Evolutionary conservation across 352 stramenopile genomes (phyloP), one percentile per base, ranked within the genome.

Genomic region (Globisporangium rhizosaccharum): DNA sequence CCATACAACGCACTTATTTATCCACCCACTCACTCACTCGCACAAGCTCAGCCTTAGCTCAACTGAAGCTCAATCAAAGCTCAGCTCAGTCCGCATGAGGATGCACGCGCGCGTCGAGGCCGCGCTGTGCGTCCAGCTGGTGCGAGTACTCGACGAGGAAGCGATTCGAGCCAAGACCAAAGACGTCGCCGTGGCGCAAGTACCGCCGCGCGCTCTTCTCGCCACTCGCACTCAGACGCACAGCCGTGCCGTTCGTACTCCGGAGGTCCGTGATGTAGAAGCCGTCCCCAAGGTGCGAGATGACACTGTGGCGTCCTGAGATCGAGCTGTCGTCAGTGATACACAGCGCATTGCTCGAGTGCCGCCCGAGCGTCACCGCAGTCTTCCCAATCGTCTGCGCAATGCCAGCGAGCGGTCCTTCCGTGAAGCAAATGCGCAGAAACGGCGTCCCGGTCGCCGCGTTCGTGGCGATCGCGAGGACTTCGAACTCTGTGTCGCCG

Each of bases 261-360:
- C 79, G 66, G 30, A 94, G 67, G 52, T 94, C 85, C 17, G 82
- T 94, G 52, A 94, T 79, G 70, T 92, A 94, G 62, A 92, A 94
- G 12, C 79, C 85, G 54, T 88, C 85, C 56, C 70, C 78, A 41
- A 88, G 70, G 59, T 84, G 86, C 62, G 75, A 80, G 59, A 94
- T 80, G 44, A 82, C 73, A 51, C 77, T 81, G 59, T 94, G 85
- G 17, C 74, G 67, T 11, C 80, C 79, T 17, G 85, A 94, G 63
- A 92, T 90, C 18, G 82, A 90, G 62, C 78, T 72, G 66, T 94
- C 85, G 57, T 91, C 79, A 8, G 79, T 83, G 65, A 94, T 89
- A 63, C 85, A 91, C 25, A 94, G 67, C 18, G 85, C 82, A 53
- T 92, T 92, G 63, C 70, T 87, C 15, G 81, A 90, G 33, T 76